Percentiles rank a stretch among this genome's conserved stretches.
Evolutionary conservation across 208 protist species (phyloP).

Genomic region (Hexamita inflata): DNA sequence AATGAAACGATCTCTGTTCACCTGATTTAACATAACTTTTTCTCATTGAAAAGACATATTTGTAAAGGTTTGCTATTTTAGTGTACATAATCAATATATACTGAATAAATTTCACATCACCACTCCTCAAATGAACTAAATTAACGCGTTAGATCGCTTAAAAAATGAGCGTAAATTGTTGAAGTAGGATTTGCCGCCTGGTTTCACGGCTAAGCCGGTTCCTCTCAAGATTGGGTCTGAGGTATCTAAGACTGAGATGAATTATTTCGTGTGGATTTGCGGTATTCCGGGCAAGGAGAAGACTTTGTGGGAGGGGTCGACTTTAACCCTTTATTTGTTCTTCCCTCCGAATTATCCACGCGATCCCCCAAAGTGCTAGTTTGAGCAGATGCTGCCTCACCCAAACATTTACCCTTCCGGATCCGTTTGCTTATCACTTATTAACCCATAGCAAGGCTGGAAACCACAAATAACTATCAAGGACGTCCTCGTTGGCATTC

Average conservation of each 20-base stretch:
- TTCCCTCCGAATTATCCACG: conserved; percentile 92
- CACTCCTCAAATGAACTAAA: no score
- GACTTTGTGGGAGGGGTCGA: conserved; percentile 76
- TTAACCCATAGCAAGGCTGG: conserved; percentile 96
- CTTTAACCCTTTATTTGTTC: conserved; percentile 70
- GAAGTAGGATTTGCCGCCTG: conserved; percentile 38
- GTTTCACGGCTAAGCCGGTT: conserved; percentile 38
- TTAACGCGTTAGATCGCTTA: conserved; percentile 22
- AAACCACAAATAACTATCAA: conserved; percentile 87
- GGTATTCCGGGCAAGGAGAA: conserved; percentile 79
- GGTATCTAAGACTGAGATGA: conserved; percentile 38
- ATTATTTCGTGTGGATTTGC: conserved; percentile 84
- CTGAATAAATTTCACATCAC: no score
- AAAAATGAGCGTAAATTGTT: conserved; percentile 36
- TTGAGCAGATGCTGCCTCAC: conserved; percentile 85
- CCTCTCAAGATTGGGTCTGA: conserved; percentile 41
- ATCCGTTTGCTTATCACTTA: conserved; percentile 90
- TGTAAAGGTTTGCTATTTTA: no score
- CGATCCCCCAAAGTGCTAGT: conserved; percentile 86
- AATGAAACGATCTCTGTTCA: no score
- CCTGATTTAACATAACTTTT: no score
- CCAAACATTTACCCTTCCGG: conserved; percentile 94
- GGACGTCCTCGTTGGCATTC: conserved; percentile 88
- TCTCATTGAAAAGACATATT: no score
- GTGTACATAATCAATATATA: no score